Percentiles rank a stretch among this genome's conserved stretches.
Conservation (phyloP, 2,329 filamentous ascomycete species). For the Microdochium trichocladiopsis region DNA sequence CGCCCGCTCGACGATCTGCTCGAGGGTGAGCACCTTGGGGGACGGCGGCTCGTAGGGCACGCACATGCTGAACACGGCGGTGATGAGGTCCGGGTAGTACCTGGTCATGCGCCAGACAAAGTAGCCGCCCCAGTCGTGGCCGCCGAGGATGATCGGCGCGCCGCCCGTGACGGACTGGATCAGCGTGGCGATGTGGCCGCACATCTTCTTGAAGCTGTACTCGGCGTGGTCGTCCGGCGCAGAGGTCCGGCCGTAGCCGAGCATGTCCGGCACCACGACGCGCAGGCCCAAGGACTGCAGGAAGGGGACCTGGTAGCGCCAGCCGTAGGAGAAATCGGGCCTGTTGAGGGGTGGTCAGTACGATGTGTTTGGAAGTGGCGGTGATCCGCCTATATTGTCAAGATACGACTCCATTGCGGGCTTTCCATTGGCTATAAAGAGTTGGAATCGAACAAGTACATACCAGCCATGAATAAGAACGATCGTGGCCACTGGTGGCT, state of each 20-base stretch:
- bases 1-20: slow-evolving; percentile 49
- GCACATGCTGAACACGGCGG: slow-evolving; percentile 72
- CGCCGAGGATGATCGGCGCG: slow-evolving; percentile 67
- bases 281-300: slow-evolving; percentile 66
- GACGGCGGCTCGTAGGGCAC: slow-evolving; percentile 62
- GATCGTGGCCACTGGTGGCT: slow-evolving; percentile 39
- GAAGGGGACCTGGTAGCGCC: slow-evolving; percentile 82
- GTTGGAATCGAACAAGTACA: neutral
- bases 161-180: slow-evolving; percentile 45
- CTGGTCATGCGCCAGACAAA: slow-evolving; percentile 69
- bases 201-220: slow-evolving; percentile 67
- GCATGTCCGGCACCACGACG: slow-evolving; percentile 78
- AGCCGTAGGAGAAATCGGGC: slow-evolving; percentile 77
- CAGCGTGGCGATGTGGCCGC: slow-evolving; percentile 69
- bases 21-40: slow-evolving; percentile 45
- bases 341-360: slow-evolving; percentile 49
- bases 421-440: neutral
- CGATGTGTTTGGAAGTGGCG: too few relatives aligned
- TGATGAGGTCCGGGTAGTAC: slow-evolving; percentile 66
- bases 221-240: slow-evolving; percentile 53
- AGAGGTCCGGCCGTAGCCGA: slow-evolving; percentile 76
- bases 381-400: neutral
- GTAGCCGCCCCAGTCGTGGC: slow-evolving; percentile 87
- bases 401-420: neutral
- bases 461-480: slow-evolving; percentile 32